Evolutionary conservation across 1,284 basidiomycete genomes (phyloP).

Genomic region (Schizophyllum amplum): DNA sequence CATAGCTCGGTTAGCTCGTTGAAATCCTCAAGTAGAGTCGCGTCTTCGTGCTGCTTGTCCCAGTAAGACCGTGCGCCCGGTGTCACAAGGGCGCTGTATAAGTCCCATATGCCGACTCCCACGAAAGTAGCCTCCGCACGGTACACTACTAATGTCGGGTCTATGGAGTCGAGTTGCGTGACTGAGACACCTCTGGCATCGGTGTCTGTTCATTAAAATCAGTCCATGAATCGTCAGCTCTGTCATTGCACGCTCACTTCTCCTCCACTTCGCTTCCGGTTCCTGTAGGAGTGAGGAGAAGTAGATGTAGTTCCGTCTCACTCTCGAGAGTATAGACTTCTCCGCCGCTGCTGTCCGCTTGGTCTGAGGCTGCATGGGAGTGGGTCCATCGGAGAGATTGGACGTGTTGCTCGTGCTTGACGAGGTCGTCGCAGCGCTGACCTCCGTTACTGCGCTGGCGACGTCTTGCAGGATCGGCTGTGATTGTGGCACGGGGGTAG

Average conservation of each 20-base stretch:
- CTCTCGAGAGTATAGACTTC: slow-evolving; percentile 75
- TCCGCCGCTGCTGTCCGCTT: slow-evolving; percentile 60
- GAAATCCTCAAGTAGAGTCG: slow-evolving; percentile 79
- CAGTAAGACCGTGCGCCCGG: slow-evolving; percentile 79
- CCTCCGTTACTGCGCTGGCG: slow-evolving; percentile 47
- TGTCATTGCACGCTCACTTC: slow-evolving; percentile 42
- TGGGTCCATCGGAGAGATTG: slow-evolving; percentile 24
- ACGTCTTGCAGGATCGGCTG: slow-evolving; percentile 61
- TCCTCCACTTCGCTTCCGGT: slow-evolving; percentile 96
- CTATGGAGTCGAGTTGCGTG: slow-evolving; percentile 95
- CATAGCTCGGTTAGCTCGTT: slow-evolving; percentile 90
- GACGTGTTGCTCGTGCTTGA: slow-evolving; percentile 20
- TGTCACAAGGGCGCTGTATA: slow-evolving; percentile 83
- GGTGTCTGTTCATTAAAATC: slow-evolving; percentile 39
- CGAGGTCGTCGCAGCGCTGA: slow-evolving; percentile 22
- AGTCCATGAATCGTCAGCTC: slow-evolving; percentile 4
- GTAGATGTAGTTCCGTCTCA: slow-evolving; percentile 94
- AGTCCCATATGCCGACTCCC: slow-evolving; percentile 92
- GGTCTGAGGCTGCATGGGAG: slow-evolving; percentile 28
- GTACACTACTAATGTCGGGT: slow-evolving; percentile 94
- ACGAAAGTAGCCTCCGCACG: slow-evolving; percentile 97
- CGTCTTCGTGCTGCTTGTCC: slow-evolving; percentile 90
- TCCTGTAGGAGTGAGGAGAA: slow-evolving; percentile 97
- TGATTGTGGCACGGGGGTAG: slow-evolving; percentile 35
- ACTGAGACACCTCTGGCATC: slow-evolving; percentile 88